A percentile compares a stretch with the other conserved stretches of the same genome.
These are phyloP conservation scores for Pythium diclinum DNA, from an alignment of 352 stramenopile genomes.

Conservation along the genomic window DNA sequence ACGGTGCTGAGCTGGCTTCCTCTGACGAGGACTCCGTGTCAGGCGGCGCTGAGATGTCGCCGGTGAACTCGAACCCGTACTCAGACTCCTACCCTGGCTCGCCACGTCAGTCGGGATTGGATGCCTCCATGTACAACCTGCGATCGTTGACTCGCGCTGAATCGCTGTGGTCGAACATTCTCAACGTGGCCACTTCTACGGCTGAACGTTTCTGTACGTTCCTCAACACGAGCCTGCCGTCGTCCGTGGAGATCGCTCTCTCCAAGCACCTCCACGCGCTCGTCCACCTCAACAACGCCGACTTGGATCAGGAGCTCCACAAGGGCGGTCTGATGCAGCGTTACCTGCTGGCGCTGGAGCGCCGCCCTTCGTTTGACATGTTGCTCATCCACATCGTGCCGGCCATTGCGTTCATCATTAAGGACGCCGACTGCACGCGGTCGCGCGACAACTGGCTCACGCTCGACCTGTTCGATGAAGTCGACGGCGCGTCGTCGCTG, in stretches of 20 bases:
- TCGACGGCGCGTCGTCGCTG: slow-evolving; percentile 49
- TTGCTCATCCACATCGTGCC: slow-evolving; percentile 84
- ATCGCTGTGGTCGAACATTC: slow-evolving; percentile 57
- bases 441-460: slow-evolving; percentile 71
- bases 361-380: slow-evolving; percentile 79
- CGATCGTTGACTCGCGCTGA: slow-evolving; percentile 48
- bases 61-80: slow-evolving; percentile 19
- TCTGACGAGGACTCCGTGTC: neutral
- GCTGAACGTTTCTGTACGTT: slow-evolving; percentile 47
- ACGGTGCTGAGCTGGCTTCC: slow-evolving; percentile 34
- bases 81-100: slow-evolving; percentile 61
- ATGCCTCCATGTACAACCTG: slow-evolving; percentile 85
- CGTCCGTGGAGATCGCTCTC: slow-evolving; percentile 76
- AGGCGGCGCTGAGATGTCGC: slow-evolving; percentile 7
- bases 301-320: slow-evolving; percentile 66
- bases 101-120: slow-evolving; percentile 48
- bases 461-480: slow-evolving; percentile 63
- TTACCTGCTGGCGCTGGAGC: slow-evolving; percentile 67
- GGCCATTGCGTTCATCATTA: slow-evolving; percentile 74
- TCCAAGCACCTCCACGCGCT: slow-evolving; percentile 82
- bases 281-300: slow-evolving; percentile 59
- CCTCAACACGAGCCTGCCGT: slow-evolving; percentile 64
- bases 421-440: slow-evolving; percentile 59
- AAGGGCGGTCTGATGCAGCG: slow-evolving; percentile 50
- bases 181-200: slow-evolving; percentile 42